These are phyloP conservation scores for Pichia sp. DNA, from an alignment of 1,139 yeast genomes.

Conservation along the genomic window DNA sequence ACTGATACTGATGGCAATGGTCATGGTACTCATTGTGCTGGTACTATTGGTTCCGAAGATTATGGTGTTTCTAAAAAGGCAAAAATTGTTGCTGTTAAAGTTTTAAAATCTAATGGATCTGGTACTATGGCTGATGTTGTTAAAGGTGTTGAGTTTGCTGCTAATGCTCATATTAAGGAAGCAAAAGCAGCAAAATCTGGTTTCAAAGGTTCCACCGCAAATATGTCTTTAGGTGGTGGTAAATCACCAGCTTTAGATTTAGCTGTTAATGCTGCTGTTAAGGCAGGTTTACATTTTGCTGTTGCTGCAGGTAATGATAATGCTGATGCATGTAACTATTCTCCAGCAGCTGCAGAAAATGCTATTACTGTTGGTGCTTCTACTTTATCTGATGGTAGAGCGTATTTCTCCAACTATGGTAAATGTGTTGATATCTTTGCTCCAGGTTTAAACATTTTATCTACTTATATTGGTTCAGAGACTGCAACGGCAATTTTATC, in stretches of 20 bases:
- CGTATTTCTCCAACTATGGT: conserved; percentile 79
- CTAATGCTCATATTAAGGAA: conserved; percentile 54
- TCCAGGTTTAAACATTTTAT: conserved; percentile 74
- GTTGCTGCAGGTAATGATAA: conserved; percentile 89
- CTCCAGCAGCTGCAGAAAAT: conserved; percentile 73
- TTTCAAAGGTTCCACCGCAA: conserved; percentile 80
- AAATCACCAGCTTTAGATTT: conserved; percentile 73
- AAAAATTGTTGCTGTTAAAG: conserved; percentile 70
- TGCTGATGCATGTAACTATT: conserved; percentile 77
- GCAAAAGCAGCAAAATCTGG: conserved; percentile 53
- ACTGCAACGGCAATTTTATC: conserved; percentile 84
- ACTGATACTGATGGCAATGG: conserved; percentile 87
- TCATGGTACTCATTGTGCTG: conserved; percentile 90
- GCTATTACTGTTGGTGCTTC: conserved; percentile 84
- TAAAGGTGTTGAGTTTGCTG: conserved; percentile 76
- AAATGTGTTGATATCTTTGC: conserved; percentile 81
- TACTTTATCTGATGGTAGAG: conserved; percentile 66
- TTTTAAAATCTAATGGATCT: conserved; percentile 68
- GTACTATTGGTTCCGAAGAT: conserved; percentile 67
- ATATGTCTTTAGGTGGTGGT: conserved; percentile 89
- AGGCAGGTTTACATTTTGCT: conserved; percentile 75
- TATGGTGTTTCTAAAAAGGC: conserved; percentile 81
- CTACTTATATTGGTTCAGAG: conserved; percentile 83
- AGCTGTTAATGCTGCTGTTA: conserved; percentile 80
- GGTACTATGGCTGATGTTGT: conserved; percentile 79